Conservation (phyloP, 371 early-diverging fungal species). For the Basidiobolus meristosporus region DNA sequence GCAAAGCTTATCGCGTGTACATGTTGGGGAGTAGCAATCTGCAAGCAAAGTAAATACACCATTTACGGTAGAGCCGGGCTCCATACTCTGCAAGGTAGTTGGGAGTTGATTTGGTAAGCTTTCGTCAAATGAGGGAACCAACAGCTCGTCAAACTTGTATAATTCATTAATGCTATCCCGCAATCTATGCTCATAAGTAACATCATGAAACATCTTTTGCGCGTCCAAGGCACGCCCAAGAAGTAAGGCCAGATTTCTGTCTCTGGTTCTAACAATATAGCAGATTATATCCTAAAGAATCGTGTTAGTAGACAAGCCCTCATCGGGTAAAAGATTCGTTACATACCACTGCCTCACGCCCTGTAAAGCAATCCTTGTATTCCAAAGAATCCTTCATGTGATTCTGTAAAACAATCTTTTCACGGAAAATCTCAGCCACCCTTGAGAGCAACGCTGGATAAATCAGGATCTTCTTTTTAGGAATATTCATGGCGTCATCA, state of each 20-base stretch:
- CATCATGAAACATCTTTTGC: slow-evolving; percentile 79
- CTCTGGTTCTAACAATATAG: slow-evolving; percentile 51
- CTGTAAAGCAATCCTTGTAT: slow-evolving; percentile 62
- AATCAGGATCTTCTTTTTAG: too few relatives aligned
- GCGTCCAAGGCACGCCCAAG: slow-evolving; percentile 74
- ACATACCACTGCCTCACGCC: slow-evolving; percentile 33
- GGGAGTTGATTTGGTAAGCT: slow-evolving; percentile 6
- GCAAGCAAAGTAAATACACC: too few relatives aligned
- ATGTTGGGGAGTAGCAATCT: slow-evolving; percentile 1
- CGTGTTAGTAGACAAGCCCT: too few relatives aligned
- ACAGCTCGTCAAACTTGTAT: slow-evolving; percentile 46
- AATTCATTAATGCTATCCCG: slow-evolving; percentile 58
- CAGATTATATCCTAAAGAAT: slow-evolving; percentile 60
- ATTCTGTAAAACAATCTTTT: slow-evolving; percentile 18
- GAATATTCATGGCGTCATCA: too few relatives aligned
- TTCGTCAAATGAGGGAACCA: slow-evolving; percentile 9
- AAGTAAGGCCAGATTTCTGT: slow-evolving; percentile 66
- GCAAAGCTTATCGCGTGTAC: slow-evolving; percentile 26
- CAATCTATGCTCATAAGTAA: slow-evolving; percentile 59
- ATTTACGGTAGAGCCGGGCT: too few relatives aligned
- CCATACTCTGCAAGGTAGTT: too few relatives aligned
- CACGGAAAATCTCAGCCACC: slow-evolving; percentile 50
- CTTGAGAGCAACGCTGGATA: slow-evolving; percentile 53
- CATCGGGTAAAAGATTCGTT: too few relatives aligned
- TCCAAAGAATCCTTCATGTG: slow-evolving; percentile 59